Percentiles rank a stretch among this genome's conserved stretches.
Conservation (phyloP, 495 filamentous ascomycete species). For the Aspergillus indologenus region DNA sequence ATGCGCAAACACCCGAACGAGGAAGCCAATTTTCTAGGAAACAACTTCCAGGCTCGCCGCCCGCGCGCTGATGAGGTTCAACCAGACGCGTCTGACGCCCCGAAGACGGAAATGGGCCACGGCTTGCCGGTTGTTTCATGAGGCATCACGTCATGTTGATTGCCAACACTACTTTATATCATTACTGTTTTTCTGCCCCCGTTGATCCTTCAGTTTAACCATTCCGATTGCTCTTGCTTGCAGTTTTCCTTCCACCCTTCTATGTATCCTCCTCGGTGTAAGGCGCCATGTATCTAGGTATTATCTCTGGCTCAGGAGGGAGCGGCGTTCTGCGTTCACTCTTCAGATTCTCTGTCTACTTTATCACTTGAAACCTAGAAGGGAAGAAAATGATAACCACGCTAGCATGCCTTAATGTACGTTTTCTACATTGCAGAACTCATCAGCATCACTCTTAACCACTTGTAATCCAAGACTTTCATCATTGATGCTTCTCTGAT, state of each 20-base stretch:
- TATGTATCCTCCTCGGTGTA: constrained; percentile 16
- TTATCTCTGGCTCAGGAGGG: constrained; percentile 15
- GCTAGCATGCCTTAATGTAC: neutral
- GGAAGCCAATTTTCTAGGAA: constrained; percentile 30
- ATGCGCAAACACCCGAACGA: constrained; percentile 47
- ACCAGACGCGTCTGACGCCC: constrained; percentile 23
- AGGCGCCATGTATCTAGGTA: constrained; percentile 19
- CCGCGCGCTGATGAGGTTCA: constrained; percentile 34
- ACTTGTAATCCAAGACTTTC: neutral
- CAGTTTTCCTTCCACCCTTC: neutral
- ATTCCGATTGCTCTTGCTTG: constrained; percentile 1
- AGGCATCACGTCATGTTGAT: neutral
- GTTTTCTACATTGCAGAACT: neutral
- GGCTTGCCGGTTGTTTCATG: constrained; percentile 32
- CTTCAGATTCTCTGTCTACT: neutral
- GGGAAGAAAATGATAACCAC: neutral
- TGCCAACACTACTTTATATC: neutral
- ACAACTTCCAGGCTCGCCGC: constrained; percentile 36
- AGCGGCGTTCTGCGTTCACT: constrained; percentile 18
- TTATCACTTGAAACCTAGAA: neutral
- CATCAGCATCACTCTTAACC: neutral
- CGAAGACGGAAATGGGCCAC: constrained; percentile 33
- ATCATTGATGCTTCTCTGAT: too few species aligned
- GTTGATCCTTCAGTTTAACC: neutral
- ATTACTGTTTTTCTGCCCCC: neutral